phyloP scores from a whole-genome alignment of 768 basidiomycete genomes.

The Russula sp. region DNA sequence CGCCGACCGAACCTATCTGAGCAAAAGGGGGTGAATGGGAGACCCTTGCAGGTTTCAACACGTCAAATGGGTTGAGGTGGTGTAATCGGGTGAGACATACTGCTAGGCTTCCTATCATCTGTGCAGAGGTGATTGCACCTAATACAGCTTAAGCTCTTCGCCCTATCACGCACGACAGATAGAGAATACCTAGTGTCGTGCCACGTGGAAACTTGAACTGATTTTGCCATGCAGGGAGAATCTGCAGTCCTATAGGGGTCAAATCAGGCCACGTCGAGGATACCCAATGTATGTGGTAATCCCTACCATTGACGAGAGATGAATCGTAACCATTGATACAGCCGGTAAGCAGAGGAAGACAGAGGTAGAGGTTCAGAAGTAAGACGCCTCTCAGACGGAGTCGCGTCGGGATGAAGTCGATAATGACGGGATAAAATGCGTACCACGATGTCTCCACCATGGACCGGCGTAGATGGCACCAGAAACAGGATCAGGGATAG shows the following conservation, averaged over 20 bases:
- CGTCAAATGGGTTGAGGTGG: background rate
- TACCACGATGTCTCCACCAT: conserved; percentile 59
- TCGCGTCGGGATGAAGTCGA: background rate
- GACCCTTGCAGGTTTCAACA: conserved; percentile 31
- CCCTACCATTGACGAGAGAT: conserved; percentile 51
- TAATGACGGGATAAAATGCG: conserved; percentile 11
- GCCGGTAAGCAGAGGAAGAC: conserved; percentile 59
- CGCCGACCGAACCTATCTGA: conserved; percentile 61
- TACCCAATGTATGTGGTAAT: background rate
- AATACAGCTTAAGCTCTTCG: background rate
- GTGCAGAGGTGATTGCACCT: conserved; percentile 62
- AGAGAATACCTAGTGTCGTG: conserved; percentile 36
- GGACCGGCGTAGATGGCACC: conserved; percentile 52
- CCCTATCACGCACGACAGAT: background rate
- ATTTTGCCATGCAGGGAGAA: conserved; percentile 54
- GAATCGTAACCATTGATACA: conserved; percentile 62
- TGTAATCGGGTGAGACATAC: conserved; percentile 28
- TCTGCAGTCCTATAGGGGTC: conserved; percentile 47
- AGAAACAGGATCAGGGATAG: conserved; percentile 43
- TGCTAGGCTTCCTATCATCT: conserved; percentile 47
- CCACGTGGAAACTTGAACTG: conserved; percentile 47
- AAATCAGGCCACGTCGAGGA: background rate
- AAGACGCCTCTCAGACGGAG: conserved; percentile 41
- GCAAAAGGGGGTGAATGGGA: conserved; percentile 54
- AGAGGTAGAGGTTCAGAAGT: conserved; percentile 47